phyloP scores from a whole-genome alignment of 257 asterid genomes.

The Solanum corneliomulleri region DNA sequence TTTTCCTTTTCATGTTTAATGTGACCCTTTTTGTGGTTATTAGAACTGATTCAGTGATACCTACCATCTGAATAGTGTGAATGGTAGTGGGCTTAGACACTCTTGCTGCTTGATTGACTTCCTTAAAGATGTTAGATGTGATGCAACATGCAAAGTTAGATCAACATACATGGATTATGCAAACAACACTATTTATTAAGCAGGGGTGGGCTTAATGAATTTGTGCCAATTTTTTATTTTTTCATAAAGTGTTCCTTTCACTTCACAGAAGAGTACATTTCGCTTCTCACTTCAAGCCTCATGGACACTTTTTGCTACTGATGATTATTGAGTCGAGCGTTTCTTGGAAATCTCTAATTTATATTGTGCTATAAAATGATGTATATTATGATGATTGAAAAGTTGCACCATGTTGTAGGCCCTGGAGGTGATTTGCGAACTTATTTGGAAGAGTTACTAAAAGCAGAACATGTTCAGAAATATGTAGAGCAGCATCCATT shows the following conservation, averaged over 20 bases:
- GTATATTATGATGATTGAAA: neutral
- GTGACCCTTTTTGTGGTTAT: neutral
- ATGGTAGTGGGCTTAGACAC: neutral
- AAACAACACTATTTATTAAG: neutral
- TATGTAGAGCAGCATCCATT: conserved; percentile 60
- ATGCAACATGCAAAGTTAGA: neutral
- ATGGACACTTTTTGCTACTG: neutral
- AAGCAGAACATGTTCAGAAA: conserved; percentile 33
- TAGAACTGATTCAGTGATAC: neutral
- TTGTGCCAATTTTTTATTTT: neutral
- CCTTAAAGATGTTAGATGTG: neutral
- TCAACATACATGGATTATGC: neutral
- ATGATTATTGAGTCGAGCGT: neutral
- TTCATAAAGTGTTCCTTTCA: neutral
- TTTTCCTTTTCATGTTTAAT: neutral
- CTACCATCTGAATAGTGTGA: neutral
- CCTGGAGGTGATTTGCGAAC: conserved; percentile 72
- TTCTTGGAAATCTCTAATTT: neutral
- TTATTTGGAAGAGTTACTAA: conserved; percentile 55
- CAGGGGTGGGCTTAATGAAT: neutral
- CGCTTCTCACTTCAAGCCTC: neutral
- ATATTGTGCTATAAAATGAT: neutral
- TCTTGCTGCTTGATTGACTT: neutral
- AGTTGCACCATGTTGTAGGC: conserved; percentile 8
- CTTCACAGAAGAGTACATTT: neutral